These are phyloP conservation scores for Yarrowia alimentaria DNA, from an alignment of 805 yeast genomes.

Conservation along the genomic window DNA sequence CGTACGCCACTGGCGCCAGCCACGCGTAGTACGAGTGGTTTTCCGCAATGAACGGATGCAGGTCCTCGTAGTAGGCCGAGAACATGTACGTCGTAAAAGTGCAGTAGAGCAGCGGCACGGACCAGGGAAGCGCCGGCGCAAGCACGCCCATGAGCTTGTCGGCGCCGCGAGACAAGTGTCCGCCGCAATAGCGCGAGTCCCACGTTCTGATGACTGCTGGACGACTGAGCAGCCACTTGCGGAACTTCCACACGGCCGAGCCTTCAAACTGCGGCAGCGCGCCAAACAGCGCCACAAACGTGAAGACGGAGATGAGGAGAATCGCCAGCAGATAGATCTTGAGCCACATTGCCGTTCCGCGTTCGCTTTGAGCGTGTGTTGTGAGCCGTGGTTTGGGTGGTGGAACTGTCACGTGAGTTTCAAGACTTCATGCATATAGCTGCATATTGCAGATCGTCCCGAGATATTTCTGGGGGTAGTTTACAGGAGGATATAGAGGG, in stretches of 20 bases:
- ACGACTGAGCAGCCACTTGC: not conserved
- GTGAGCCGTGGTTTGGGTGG: not conserved
- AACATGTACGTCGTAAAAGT: conserved; percentile 28
- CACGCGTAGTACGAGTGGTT: conserved; percentile 21
- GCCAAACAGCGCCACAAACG: conserved; percentile 40
- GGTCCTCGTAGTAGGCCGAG: conserved; percentile 27
- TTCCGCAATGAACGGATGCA: conserved; percentile 30
- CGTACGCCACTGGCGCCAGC: conserved; percentile 31
- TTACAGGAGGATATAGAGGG: too few relatives aligned
- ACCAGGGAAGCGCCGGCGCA: conserved; percentile 28
- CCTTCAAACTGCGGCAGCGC: conserved; percentile 39
- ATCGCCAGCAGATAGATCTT: conserved; percentile 43
- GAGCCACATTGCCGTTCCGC: conserved; percentile 25
- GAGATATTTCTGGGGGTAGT: too few relatives aligned
- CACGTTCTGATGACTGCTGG: not conserved
- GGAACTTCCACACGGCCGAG: conserved; percentile 29
- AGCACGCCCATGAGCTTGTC: conserved; percentile 19
- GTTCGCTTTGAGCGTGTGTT: too few relatives aligned
- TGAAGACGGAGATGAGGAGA: conserved; percentile 37
- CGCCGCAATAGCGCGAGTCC: conserved; percentile 29
- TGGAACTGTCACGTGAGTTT: too few relatives aligned
- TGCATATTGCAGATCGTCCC: too few relatives aligned
- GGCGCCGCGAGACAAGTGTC: conserved; percentile 32
- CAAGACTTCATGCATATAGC: too few relatives aligned
- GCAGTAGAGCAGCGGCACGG: conserved; percentile 34